Conservation (phyloP, 106 monocot species). For the Dendrobium nobile region DNA sequence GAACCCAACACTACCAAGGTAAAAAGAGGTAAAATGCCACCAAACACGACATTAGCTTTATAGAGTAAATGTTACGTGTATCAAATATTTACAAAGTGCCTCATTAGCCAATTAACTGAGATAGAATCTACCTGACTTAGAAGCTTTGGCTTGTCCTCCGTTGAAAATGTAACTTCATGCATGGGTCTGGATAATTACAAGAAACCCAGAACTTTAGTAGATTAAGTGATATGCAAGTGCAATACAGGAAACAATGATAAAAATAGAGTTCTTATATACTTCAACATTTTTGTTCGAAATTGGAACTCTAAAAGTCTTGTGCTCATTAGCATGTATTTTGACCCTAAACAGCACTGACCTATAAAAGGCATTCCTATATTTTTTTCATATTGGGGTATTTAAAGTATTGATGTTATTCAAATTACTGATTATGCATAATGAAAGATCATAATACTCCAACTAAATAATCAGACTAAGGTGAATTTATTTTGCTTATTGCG, state of each 20-base stretch:
- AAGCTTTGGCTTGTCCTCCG: constrained; percentile 64
- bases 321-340: neutral
- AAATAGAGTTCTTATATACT: neutral
- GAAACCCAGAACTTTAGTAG: neutral
- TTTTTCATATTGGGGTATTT: neutral
- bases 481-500: neutral
- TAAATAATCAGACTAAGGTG: neutral
- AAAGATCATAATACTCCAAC: neutral
- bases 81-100: neutral
- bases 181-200: constrained; percentile 40
- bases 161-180: constrained; percentile 66
- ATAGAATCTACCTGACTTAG: constrained; percentile 44
- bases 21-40: neutral
- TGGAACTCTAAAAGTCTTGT: neutral
- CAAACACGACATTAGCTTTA: neutral
- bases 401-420: neutral
- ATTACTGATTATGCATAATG: neutral
- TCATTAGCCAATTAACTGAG: neutral
- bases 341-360: neutral
- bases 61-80: neutral
- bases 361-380: neutral
- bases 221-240: neutral
- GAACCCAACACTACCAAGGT: neutral
- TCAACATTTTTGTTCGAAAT: neutral
- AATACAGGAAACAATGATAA: neutral